phyloP scores from a whole-genome alignment of 1,284 basidiomycete genomes.

The Peniophora sp. region DNA sequence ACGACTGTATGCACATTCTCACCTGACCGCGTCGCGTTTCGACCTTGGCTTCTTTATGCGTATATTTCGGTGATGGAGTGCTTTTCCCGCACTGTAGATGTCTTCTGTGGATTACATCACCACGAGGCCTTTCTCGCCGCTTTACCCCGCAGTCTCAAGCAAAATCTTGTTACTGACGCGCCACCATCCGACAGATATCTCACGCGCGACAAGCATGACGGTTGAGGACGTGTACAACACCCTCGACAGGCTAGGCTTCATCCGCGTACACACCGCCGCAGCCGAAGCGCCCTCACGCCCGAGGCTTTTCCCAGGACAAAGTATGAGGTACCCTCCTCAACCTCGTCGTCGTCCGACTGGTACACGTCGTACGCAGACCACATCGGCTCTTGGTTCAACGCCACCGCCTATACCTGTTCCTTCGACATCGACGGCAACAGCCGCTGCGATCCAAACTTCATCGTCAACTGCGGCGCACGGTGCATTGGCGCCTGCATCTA shows the following conservation, averaged over 20 bases:
- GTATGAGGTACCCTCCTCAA: conserved; percentile 64
- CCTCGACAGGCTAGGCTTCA: conserved; percentile 75
- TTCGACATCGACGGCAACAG: too few relatives aligned
- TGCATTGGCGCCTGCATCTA: too few relatives aligned
- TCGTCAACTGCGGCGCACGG: too few relatives aligned
- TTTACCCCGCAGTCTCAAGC: too few relatives aligned
- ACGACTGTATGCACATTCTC: conserved; percentile 3
- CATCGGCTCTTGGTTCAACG: too few relatives aligned
- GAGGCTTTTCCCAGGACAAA: conserved; percentile 62
- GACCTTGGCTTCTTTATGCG: conserved; percentile 4
- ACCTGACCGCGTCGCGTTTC: conserved; percentile 3
- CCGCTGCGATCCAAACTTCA: too few relatives aligned
- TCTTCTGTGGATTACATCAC: conserved; percentile 1
- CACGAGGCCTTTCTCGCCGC: too few relatives aligned
- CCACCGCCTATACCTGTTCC: too few relatives aligned
- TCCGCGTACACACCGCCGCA: conserved; percentile 35
- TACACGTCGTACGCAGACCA: conserved; percentile 48
- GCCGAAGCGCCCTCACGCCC: conserved; percentile 37
- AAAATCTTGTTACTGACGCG: conserved; percentile 7
- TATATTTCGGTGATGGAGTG: conserved; percentile 10
- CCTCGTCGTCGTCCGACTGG: conserved; percentile 50
- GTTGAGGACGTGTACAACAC: conserved; percentile 81
- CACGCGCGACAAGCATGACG: conserved; percentile 84
- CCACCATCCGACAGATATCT: conserved; percentile 65
- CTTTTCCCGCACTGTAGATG: conserved; percentile 1